These are phyloP conservation scores for Coffea eugenioides DNA, from an alignment of 257 asterid genomes.

Conservation along the genomic window DNA sequence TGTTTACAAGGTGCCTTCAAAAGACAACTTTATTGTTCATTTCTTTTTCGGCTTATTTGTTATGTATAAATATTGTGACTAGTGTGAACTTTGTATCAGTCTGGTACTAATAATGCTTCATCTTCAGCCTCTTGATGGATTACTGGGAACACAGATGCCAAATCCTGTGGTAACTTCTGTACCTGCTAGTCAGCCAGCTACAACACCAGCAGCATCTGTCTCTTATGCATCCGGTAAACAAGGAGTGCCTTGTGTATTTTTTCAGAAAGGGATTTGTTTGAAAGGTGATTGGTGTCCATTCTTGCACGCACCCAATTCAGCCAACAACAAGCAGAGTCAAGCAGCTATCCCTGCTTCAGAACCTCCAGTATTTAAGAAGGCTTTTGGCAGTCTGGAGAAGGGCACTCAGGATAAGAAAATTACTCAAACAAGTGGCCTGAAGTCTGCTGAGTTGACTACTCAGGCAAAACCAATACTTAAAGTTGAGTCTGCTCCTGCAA, in stretches of 20 bases:
- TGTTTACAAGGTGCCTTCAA: not conserved
- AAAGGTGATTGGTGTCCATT: slow-evolving; percentile 92
- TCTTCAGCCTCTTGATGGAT: slow-evolving; percentile 81
- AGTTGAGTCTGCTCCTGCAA: slow-evolving; percentile 34
- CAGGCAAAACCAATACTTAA: slow-evolving; percentile 30
- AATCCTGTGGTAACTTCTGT: slow-evolving; percentile 46
- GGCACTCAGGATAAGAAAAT: slow-evolving; percentile 34
- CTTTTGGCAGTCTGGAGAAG: slow-evolving; percentile 30
- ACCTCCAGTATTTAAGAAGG: slow-evolving; percentile 22
- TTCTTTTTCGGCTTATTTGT: not conserved
- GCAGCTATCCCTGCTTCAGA: slow-evolving; percentile 17
- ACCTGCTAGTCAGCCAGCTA: slow-evolving; percentile 40
- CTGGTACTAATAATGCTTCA: slow-evolving; percentile 4
- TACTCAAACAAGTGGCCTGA: slow-evolving; percentile 31
- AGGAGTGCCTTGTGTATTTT: slow-evolving; percentile 69
- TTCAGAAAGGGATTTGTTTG: slow-evolving; percentile 70
- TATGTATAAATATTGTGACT: not conserved
- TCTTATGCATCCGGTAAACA: slow-evolving; percentile 53
- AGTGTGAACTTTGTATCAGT: not conserved
- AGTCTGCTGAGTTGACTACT: slow-evolving; percentile 30
- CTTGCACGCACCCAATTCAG: slow-evolving; percentile 54
- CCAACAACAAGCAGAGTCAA: slow-evolving; percentile 38
- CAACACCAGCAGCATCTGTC: slow-evolving; percentile 36
- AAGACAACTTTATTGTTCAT: not conserved
- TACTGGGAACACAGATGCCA: slow-evolving; percentile 55